A percentile compares a stretch with the other conserved stretches of the same genome.
These are phyloP conservation scores for Metrosideros polymorpha DNA, from an alignment of 441 rosid species.

Conservation along the genomic window DNA sequence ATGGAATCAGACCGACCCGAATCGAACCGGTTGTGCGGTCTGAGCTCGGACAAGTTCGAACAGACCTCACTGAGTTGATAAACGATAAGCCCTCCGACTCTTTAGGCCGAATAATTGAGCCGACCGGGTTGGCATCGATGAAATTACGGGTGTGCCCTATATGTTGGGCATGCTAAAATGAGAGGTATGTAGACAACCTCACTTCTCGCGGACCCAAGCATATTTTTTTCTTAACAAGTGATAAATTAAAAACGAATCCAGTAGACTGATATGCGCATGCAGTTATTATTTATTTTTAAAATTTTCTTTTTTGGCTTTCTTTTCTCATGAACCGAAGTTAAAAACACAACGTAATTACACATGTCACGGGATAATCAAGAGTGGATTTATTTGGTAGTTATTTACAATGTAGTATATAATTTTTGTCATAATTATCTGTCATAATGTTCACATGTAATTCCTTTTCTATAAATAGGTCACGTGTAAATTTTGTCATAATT, in stretches of 20 bases:
- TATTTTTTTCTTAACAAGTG: not conserved
- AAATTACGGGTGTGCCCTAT: not conserved
- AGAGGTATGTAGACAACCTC: too few relatives aligned
- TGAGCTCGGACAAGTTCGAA: not conserved
- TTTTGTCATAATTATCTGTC: not conserved
- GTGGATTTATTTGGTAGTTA: too few relatives aligned
- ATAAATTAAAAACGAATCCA: not conserved
- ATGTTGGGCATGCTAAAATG: too few relatives aligned
- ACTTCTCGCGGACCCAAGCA: too few relatives aligned
- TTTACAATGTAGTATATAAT: too few relatives aligned
- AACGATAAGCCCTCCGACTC: not conserved
- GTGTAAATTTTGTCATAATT: not conserved
- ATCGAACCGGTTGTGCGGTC: not conserved
- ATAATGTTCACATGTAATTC: not conserved
- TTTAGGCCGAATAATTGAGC: not conserved
- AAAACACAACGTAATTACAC: not conserved
- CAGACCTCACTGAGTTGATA: not conserved
- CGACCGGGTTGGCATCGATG: not conserved
- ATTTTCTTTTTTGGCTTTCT: not conserved
- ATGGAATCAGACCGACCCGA: not conserved
- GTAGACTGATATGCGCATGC: not conserved
- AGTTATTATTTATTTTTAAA: not conserved
- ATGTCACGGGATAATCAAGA: accelerated
- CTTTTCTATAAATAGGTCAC: too few relatives aligned
- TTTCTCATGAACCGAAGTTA: not conserved